These are phyloP conservation scores for Powellomyces hirtus DNA, from an alignment of 192 early-diverging fungal species.

Conservation along the genomic window DNA sequence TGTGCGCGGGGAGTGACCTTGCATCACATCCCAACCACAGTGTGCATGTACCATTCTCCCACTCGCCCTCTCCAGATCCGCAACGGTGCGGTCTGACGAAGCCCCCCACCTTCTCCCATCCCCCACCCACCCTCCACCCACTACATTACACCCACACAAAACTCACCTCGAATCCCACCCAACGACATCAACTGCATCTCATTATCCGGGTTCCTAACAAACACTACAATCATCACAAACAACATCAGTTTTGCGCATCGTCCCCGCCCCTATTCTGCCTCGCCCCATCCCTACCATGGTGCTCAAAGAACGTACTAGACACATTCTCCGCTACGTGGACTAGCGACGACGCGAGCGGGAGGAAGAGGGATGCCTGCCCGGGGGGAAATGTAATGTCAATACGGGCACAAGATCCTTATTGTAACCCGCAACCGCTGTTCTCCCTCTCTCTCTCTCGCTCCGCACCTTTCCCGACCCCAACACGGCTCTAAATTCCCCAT, in stretches of 20 bases:
- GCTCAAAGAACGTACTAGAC: constrained; percentile 14
- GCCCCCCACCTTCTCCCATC: too few relatives aligned
- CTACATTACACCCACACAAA: too few relatives aligned
- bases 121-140: too few relatives aligned
- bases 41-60: too few relatives aligned
- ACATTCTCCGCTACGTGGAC: constrained; percentile 6
- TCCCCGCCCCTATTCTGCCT: not conserved
- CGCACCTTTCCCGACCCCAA: not conserved
- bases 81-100: too few relatives aligned
- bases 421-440: not conserved
- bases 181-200: constrained; percentile 20
- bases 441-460: not conserved
- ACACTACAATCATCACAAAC: constrained; percentile 4
- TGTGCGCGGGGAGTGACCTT: too few relatives aligned
- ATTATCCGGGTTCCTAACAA: constrained; percentile 20
- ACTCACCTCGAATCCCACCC: constrained; percentile 26
- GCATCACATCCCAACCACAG: too few relatives aligned
- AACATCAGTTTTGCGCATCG: not conserved
- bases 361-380: constrained; percentile 8
- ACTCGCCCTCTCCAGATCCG: too few relatives aligned
- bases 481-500: not conserved
- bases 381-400: too few relatives aligned
- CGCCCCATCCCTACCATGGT: constrained; percentile 4
- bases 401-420: not conserved
- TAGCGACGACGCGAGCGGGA: constrained; percentile 5